Conservation (phyloP, 1,284 basidiomycete genomes). For the Amylostereum areolatum region DNA sequence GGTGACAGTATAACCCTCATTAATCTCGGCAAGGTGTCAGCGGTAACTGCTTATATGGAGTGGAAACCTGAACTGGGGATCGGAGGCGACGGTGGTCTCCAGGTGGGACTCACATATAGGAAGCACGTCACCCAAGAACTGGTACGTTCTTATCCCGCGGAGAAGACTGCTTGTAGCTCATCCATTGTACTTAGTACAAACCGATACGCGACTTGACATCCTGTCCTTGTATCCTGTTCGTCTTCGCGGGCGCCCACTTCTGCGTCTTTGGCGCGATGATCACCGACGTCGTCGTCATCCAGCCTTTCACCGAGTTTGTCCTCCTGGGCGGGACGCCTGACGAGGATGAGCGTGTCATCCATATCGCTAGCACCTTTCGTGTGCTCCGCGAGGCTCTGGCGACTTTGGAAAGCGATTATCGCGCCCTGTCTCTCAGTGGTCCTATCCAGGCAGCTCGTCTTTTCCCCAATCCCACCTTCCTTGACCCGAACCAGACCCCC, state of each 20-base stretch:
- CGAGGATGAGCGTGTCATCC: not conserved
- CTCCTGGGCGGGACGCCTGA: slow-evolving; percentile 6
- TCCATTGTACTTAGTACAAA: too few species aligned
- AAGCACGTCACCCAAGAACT: too few species aligned
- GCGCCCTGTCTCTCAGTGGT: not conserved
- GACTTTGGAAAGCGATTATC: not conserved
- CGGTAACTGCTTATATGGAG: too few species aligned
- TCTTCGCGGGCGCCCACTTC: slow-evolving; percentile 12
- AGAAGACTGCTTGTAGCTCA: too few species aligned
- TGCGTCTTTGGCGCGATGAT: slow-evolving; percentile 12
- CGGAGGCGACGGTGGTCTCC: too few species aligned
- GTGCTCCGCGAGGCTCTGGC: not conserved
- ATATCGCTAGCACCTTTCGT: not conserved
- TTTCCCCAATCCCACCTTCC: slow-evolving; percentile 1
- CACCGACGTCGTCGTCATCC: slow-evolving; percentile 7
- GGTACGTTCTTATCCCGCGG: too few species aligned
- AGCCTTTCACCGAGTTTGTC: slow-evolving; percentile 11
- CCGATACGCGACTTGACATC: slow-evolving; percentile 1
- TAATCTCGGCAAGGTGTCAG: too few species aligned
- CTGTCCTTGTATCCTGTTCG: slow-evolving; percentile 11
- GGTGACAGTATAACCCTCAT: too few species aligned
- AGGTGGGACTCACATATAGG: too few species aligned
- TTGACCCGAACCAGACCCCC: not conserved
- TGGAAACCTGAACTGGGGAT: too few species aligned
- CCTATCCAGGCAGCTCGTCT: not conserved